Conservation (phyloP, 495 filamentous ascomycete species). For the Podospora comata region DNA sequence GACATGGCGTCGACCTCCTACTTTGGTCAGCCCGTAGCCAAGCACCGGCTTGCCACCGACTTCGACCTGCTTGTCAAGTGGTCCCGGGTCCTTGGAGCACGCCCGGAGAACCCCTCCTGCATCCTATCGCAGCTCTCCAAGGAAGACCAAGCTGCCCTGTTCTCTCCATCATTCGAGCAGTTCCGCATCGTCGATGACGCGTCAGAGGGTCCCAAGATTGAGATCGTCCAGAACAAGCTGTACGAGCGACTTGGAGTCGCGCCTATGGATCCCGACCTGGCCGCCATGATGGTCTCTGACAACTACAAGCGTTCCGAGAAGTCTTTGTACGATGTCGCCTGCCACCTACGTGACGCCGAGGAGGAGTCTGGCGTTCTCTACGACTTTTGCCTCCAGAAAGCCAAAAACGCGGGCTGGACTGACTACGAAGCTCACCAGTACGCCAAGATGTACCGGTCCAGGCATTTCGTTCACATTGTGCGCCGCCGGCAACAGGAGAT, state of each 20-base stretch:
- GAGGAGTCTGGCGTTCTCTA: not conserved
- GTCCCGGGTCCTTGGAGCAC: slow-evolving; percentile 9
- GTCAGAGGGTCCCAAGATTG: not conserved
- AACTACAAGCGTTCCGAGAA: not conserved
- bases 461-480: not conserved
- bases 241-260: not conserved
- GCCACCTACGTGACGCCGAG: not conserved
- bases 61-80: slow-evolving; percentile 27
- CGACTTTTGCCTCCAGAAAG: not conserved
- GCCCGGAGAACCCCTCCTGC: slow-evolving; percentile 11
- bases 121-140: slow-evolving; percentile 25
- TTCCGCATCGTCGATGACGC: not conserved
- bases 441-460: not conserved
- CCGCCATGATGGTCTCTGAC: slow-evolving; percentile 1
- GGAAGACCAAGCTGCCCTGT: slow-evolving; percentile 23
- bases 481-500: not conserved
- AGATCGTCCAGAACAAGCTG: slow-evolving; percentile 1
- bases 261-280: not conserved
- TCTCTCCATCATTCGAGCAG: slow-evolving; percentile 14
- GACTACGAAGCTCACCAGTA: not conserved
- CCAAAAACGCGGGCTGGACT: not conserved
- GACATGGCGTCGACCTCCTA: slow-evolving; percentile 2
- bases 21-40: slow-evolving; percentile 23
- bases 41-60: slow-evolving; percentile 27
- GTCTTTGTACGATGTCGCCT: not conserved